A percentile compares a stretch with the other conserved stretches of the same genome.
These are phyloP conservation scores for Fusarium burgessii DNA, from an alignment of 2,329 filamentous ascomycete species.

Conservation along the genomic window DNA sequence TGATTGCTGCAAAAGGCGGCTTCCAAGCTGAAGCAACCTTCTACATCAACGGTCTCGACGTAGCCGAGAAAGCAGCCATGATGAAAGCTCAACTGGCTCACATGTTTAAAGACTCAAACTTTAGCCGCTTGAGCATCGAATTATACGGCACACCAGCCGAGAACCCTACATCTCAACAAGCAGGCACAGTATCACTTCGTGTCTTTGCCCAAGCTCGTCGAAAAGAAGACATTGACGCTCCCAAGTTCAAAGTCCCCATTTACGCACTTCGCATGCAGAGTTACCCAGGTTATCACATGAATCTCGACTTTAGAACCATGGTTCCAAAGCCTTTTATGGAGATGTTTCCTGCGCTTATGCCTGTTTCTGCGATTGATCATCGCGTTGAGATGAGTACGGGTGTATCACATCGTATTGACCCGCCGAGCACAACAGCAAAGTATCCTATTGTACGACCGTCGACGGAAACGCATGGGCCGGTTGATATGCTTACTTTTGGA, in stretches of 20 bases:
- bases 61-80: conserved; percentile 57
- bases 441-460: conserved; percentile 45
- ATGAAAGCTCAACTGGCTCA: conserved; percentile 55
- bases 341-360: conserved; percentile 54
- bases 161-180: conserved; percentile 58
- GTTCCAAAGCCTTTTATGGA: conserved; percentile 58
- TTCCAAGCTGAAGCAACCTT: conserved; percentile 61
- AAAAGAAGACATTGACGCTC: conserved; percentile 50
- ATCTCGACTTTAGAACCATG: conserved; percentile 58
- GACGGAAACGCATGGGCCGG: conserved; percentile 45
- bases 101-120: conserved; percentile 51
- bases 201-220: conserved; percentile 60
- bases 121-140: conserved; percentile 52
- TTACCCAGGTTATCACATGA: conserved; percentile 59
- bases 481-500: conserved; percentile 44
- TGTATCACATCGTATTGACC: conserved; percentile 25
- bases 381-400: conserved; percentile 46
- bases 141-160: conserved; percentile 53
- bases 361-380: conserved; percentile 46
- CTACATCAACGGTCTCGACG: conserved; percentile 58
- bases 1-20: conserved; percentile 57
- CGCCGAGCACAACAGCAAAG: conserved; percentile 41
- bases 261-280: conserved; percentile 57
- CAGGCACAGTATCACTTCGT: conserved; percentile 61
- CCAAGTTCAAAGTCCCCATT: conserved; percentile 54